Evolutionary conservation across 495 filamentous ascomycete genomes (phyloP).

Genomic region (Letharia columbiana): DNA sequence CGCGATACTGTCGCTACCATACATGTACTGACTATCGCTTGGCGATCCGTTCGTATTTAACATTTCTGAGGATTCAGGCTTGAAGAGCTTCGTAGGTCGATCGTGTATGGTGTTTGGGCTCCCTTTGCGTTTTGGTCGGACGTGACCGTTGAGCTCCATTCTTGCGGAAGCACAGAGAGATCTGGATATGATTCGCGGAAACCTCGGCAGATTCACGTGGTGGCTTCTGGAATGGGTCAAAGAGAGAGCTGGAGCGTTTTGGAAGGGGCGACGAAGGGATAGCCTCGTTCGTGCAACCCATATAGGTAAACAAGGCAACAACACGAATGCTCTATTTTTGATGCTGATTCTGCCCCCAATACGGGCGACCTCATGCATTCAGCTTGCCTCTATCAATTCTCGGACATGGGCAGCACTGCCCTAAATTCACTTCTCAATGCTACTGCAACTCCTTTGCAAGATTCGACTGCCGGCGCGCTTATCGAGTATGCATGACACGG

Average conservation of each 20-base stretch:
- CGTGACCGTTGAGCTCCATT: slow-evolving; percentile 48
- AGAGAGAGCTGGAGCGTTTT: slow-evolving; percentile 2
- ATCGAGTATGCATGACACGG: neutral
- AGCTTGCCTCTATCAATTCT: slow-evolving; percentile 3
- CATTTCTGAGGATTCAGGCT: slow-evolving; percentile 37
- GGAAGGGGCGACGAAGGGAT: slow-evolving; percentile 1
- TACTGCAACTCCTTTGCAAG: neutral
- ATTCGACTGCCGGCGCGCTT: neutral
- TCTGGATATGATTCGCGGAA: slow-evolving; percentile 6
- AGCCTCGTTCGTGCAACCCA: slow-evolving; percentile 6
- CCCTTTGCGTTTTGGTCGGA: slow-evolving; percentile 53
- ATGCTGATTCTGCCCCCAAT: slow-evolving; percentile 12
- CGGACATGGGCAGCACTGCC: slow-evolving; percentile 7
- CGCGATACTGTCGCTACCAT: slow-evolving; percentile 40
- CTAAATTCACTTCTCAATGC: neutral
- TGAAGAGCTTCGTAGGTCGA: slow-evolving; percentile 50
- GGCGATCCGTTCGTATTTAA: slow-evolving; percentile 40
- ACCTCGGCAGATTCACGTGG: slow-evolving; percentile 2
- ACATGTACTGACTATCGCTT: slow-evolving; percentile 39
- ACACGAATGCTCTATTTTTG: neutral
- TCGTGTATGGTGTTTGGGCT: slow-evolving; percentile 43
- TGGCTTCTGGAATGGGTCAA: neutral
- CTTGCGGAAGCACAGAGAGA: slow-evolving; percentile 26
- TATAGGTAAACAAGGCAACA: neutral
- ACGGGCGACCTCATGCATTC: slow-evolving; percentile 17